phyloP scores from a whole-genome alignment of 768 basidiomycete species.

The Melanogaster broomeanus region DNA sequence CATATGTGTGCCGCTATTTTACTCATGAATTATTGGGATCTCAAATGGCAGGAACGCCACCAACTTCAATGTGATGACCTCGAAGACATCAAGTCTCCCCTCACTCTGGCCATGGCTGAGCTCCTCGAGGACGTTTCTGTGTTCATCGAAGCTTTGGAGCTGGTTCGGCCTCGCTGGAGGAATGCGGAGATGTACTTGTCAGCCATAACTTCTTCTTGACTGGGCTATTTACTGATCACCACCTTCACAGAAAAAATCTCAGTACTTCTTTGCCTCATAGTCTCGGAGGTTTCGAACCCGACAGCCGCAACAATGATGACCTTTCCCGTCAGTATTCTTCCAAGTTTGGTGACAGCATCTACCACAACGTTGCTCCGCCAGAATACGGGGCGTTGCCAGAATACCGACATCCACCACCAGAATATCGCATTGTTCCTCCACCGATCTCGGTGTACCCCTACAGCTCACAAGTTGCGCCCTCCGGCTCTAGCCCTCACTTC shows the following conservation, averaged over 20 bases:
- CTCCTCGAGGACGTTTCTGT: conserved; percentile 29
- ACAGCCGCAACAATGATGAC: conserved; percentile 9
- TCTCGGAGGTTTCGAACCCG: conserved; percentile 24
- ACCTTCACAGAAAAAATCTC: conserved; percentile 25
- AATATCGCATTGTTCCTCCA: conserved; percentile 11
- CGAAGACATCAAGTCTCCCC: conserved; percentile 33
- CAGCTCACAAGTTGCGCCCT: conserved; percentile 10
- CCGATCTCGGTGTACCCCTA: conserved; percentile 12
- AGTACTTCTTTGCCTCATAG: conserved; percentile 28
- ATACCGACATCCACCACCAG: conserved; percentile 12
- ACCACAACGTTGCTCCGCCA: conserved; percentile 6
- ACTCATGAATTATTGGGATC: conserved; percentile 59
- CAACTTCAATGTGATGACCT: conserved; percentile 22
- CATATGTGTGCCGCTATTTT: conserved; percentile 55
- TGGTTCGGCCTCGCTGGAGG: conserved; percentile 31
- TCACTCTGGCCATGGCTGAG: conserved; percentile 30
- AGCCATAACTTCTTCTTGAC: conserved; percentile 23
- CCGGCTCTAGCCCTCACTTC: conserved; percentile 19
- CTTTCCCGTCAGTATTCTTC: conserved; percentile 4
- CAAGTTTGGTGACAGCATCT: conserved; percentile 9
- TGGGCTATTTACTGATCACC: conserved; percentile 36
- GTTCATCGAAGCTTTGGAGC: conserved; percentile 30
- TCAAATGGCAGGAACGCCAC: conserved; percentile 47
- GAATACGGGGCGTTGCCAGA: conserved; percentile 17
- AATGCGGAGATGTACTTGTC: conserved; percentile 36